phyloP scores from a whole-genome alignment of 1,284 basidiomycete genomes.

The Takashimella koratensis region DNA sequence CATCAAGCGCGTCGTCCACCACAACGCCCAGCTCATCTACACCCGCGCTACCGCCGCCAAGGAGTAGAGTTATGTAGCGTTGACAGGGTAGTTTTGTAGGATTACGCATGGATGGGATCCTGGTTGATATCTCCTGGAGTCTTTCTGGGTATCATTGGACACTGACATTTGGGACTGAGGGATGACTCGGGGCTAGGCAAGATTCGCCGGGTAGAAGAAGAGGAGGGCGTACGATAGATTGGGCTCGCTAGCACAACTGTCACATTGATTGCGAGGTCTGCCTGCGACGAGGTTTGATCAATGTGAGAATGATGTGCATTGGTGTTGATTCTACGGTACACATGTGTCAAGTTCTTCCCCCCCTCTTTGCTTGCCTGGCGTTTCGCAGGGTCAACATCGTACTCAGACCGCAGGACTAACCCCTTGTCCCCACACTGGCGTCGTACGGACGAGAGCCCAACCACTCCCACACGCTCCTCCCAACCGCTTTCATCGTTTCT shows the following conservation, averaged over 20 bases:
- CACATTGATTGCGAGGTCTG: background rate
- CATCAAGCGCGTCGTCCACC: conserved; percentile 97
- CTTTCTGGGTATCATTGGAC: too few relatives aligned
- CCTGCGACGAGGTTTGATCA: background rate
- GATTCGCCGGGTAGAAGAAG: too few relatives aligned
- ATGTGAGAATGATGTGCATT: background rate
- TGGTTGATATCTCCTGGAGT: too few relatives aligned
- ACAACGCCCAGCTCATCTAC: conserved; percentile 85
- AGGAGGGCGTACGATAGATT: too few relatives aligned
- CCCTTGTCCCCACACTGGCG: conserved; percentile 19
- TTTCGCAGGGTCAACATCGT: too few relatives aligned
- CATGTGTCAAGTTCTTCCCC: background rate
- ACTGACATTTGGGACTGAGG: background rate
- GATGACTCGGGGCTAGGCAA: too few relatives aligned
- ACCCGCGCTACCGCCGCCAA: conserved; percentile 49
- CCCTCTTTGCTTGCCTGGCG: too few relatives aligned
- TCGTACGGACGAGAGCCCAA: conserved; percentile 16
- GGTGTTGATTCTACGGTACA: background rate
- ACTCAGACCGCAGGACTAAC: too few relatives aligned
- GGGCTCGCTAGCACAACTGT: too few relatives aligned
- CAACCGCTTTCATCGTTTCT: conserved; percentile 35
- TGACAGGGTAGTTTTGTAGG: background rate
- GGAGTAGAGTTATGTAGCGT: conserved; percentile 23
- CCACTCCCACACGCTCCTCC: conserved; percentile 38
- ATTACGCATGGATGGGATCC: background rate